A percentile compares a stretch with the other conserved stretches of the same genome.
Conservation (phyloP, 768 basidiomycete species). For the Amanita rimosa region DNA sequence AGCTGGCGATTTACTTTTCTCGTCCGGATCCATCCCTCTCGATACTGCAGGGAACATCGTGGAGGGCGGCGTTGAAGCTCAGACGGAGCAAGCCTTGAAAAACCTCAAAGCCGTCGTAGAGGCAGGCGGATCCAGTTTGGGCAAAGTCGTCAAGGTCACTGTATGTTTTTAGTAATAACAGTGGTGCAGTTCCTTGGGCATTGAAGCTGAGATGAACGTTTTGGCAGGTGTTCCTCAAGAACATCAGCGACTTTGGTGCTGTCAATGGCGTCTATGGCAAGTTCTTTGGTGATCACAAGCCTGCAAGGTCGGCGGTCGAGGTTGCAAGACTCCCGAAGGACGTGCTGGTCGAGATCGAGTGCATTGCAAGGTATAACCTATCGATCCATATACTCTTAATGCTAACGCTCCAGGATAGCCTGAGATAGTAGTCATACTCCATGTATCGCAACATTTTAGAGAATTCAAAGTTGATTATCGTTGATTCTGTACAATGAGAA, state of each 20-base stretch:
- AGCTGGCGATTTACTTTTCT: slow-evolving; percentile 75
- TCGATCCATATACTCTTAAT: neutral
- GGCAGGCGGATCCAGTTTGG: slow-evolving; percentile 67
- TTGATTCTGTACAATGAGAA: slow-evolving; percentile 9
- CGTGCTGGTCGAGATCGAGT: slow-evolving; percentile 88
- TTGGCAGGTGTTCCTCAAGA: slow-evolving; percentile 77
- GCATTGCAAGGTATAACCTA: slow-evolving; percentile 57
- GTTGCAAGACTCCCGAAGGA: slow-evolving; percentile 83
- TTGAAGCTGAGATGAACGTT: neutral
- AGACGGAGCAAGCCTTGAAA: slow-evolving; percentile 75
- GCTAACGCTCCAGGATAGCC: neutral
- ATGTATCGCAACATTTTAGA: neutral
- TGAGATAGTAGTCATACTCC: slow-evolving; percentile 13
- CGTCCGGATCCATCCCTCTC: slow-evolving; percentile 82
- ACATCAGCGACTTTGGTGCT: slow-evolving; percentile 80
- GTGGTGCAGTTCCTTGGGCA: neutral
- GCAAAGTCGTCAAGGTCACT: slow-evolving; percentile 86
- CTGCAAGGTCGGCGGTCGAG: slow-evolving; percentile 88
- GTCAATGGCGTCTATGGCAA: slow-evolving; percentile 77
- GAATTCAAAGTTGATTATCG: neutral
- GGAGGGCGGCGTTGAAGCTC: slow-evolving; percentile 62
- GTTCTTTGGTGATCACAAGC: slow-evolving; percentile 86
- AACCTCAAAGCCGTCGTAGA: slow-evolving; percentile 81
- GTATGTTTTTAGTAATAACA: slow-evolving; percentile 46
- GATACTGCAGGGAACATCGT: slow-evolving; percentile 66